These are phyloP conservation scores for Fennellomyces sp. DNA, from an alignment of 371 early-diverging fungal species.

Conservation along the genomic window DNA sequence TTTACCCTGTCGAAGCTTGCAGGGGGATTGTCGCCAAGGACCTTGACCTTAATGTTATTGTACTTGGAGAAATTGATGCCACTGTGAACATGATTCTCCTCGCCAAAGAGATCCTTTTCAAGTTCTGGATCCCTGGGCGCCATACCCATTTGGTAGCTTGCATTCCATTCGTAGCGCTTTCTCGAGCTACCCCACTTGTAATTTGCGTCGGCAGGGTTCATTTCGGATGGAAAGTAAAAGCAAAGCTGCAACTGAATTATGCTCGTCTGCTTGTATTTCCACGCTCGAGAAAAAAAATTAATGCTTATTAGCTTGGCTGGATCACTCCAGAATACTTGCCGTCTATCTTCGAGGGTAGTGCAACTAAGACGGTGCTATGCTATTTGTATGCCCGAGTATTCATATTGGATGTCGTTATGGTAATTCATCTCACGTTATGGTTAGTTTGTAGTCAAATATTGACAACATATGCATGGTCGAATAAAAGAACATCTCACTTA, in stretches of 20 bases:
- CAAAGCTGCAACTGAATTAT: neutral
- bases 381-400: no score
- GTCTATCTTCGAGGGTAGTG: no score
- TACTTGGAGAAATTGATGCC: conserved; percentile 68
- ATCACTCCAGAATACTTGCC: no score
- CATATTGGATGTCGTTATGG: no score
- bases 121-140: conserved; percentile 44
- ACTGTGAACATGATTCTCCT: conserved; percentile 37
- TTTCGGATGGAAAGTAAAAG: neutral
- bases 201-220: conserved; percentile 5
- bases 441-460: no score
- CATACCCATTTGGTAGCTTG: conserved; percentile 27
- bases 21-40: conserved; percentile 51
- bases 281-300: no score
- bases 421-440: no score
- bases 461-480: no score
- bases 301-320: no score
- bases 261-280: neutral
- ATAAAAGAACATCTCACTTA: no score
- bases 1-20: conserved; percentile 38
- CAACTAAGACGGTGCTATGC: no score
- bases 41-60: conserved; percentile 52
- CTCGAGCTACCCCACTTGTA: conserved; percentile 49
- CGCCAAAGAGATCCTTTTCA: conserved; percentile 58
- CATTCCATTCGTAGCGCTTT: conserved; percentile 51